A percentile compares a stretch with the other conserved stretches of the same genome.
phyloP scores from a whole-genome alignment of 108 stramenopile species.

The Cyclotella cryptica region DNA sequence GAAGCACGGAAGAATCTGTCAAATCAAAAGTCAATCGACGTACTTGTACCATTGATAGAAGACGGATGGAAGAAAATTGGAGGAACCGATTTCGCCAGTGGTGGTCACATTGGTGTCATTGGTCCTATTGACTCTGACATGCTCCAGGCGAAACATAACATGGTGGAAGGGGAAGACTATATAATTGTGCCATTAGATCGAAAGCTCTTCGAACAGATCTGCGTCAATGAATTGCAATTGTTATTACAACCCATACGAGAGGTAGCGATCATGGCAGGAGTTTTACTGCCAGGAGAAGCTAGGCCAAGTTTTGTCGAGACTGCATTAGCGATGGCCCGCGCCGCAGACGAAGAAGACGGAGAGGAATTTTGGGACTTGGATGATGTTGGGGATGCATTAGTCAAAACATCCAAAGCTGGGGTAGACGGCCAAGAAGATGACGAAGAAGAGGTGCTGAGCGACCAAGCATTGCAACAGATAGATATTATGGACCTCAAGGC shows the following conservation, averaged over 20 bases:
- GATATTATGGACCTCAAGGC: constrained; percentile 61
- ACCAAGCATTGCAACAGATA: constrained; percentile 52
- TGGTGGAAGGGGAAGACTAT: constrained; percentile 45
- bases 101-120: constrained; percentile 15
- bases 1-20: constrained; percentile 70
- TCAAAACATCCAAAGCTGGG: constrained; percentile 4
- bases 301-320: constrained; percentile 71
- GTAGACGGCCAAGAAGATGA: constrained; percentile 49
- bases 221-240: constrained; percentile 65
- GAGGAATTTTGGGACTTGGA: constrained; percentile 54
- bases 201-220: constrained; percentile 69
- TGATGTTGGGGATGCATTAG: constrained; percentile 1
- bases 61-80: constrained; percentile 67
- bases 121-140: constrained; percentile 34
- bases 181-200: constrained; percentile 57
- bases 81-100: constrained; percentile 8
- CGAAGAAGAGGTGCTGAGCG: constrained; percentile 23
- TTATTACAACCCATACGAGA: constrained; percentile 81
- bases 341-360: constrained; percentile 24
- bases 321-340: constrained; percentile 67
- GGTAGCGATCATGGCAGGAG: constrained; percentile 86
- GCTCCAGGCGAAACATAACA: constrained; percentile 24
- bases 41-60: constrained; percentile 72
- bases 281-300: constrained; percentile 84
- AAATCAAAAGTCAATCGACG: constrained; percentile 62